Evolutionary conservation across 2,329 filamentous ascomycete species (phyloP), one percentile per base, ranked within the genome.

Genomic region (Pestalotiopsis sp.): DNA sequence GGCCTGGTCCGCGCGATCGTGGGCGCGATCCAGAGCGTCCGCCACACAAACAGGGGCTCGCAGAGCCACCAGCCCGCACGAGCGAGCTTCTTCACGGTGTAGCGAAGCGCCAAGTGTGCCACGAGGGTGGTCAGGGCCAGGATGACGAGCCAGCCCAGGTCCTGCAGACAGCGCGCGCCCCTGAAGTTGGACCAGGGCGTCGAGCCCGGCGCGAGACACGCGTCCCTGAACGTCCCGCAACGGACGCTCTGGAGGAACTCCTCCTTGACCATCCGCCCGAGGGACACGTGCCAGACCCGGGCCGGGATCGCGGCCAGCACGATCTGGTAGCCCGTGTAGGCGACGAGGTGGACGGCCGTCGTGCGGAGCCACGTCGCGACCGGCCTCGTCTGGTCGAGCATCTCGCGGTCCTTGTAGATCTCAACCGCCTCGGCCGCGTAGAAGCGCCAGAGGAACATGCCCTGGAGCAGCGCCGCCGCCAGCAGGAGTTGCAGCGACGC

Each of bases 281-380:
- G 62, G 12, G 23, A 11, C 23, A 23, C 38, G n/a, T n/a, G 9
- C 40, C 62, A 49, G 11, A 45, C 4, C 17, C 13, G 12, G 40
- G 7, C 11, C 12, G 49, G 36, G 2, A 66, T 23, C 1, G 12
- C 9, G n/a, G 68, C 41, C 31, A 68, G 73, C 25, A 70, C 66
- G 2, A 75, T 12, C 40, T 77, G 76, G 60, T 77, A 76, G 1
- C 72, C 72, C 17, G 74, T 77, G 27, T 73, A 74, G 52, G 74
- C 68, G 7, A 77, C 3, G 4, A 77, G 27, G 41, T 77, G 76
- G 67, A 73, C 70, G 2, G 71, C 66, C 0, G 73, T 74, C n/a
- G 75, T 73, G 61, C 74, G 72, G 31, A 74, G 59, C 14, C 14
- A 23, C 6, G 25, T 9, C 6, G 41, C 49, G 11, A 27, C n/a